Conservation (phyloP, 2,329 filamentous ascomycete genomes). For the Ascochyta koolunga region DNA sequence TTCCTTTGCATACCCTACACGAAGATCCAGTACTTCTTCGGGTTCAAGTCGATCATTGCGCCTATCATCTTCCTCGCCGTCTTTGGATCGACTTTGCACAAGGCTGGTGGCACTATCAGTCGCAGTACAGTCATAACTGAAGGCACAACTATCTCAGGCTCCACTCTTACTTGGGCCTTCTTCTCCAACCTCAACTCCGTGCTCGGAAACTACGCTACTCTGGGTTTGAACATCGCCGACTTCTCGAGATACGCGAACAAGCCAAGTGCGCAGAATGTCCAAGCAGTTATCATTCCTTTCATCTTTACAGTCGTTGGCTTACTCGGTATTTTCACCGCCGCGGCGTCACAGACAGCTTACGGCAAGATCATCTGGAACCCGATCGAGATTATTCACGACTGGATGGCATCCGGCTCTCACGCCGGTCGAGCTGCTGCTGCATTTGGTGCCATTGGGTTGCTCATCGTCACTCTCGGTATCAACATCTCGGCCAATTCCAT, state of each 20-base stretch:
- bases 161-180: slow-evolving; percentile 31
- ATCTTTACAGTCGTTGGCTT: slow-evolving; percentile 45
- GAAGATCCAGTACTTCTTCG: slow-evolving; percentile 33
- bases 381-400: slow-evolving; percentile 42
- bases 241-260: slow-evolving; percentile 49
- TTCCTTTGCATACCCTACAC: slow-evolving; percentile 35
- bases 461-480: slow-evolving; percentile 43
- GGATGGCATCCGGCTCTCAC: slow-evolving; percentile 47
- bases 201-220: slow-evolving; percentile 36
- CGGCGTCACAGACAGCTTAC: slow-evolving; percentile 37
- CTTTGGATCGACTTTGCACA: slow-evolving; percentile 31
- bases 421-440: slow-evolving; percentile 33
- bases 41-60: slow-evolving; percentile 36
- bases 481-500: slow-evolving; percentile 39
- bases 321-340: slow-evolving; percentile 49
- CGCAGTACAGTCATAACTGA: slow-evolving; percentile 39
- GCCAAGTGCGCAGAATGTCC: slow-evolving; percentile 44
- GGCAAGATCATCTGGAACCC: slow-evolving; percentile 45
- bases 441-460: slow-evolving; percentile 33
- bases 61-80: slow-evolving; percentile 35
- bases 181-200: slow-evolving; percentile 33
- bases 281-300: slow-evolving; percentile 42
- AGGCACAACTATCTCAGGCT: slow-evolving; percentile 32
- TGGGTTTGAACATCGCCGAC: slow-evolving; percentile 46
- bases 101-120: slow-evolving; percentile 34